A percentile compares a stretch with the other conserved stretches of the same genome.
phyloP scores from a whole-genome alignment of 177 flowering plant species.

The Vitis hybrid region DNA sequence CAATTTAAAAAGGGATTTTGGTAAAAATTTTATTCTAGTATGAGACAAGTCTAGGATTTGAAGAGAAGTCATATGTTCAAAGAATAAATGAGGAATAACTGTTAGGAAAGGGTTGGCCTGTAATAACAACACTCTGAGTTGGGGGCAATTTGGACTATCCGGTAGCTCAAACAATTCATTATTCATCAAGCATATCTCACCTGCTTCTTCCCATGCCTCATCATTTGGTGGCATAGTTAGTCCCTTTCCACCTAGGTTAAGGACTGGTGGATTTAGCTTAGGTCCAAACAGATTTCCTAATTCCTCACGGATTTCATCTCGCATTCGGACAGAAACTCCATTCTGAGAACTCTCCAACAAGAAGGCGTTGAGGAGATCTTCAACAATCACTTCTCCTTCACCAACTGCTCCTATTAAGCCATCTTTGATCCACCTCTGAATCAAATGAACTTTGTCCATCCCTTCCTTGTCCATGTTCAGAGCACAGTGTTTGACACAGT shows the following conservation, averaged over 20 bases:
- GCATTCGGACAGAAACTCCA: background rate
- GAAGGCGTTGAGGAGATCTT: too few species aligned
- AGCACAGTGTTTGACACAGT: background rate
- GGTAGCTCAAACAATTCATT: background rate
- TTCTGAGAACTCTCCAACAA: too few species aligned
- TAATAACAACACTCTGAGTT: too few species aligned
- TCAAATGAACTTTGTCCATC: background rate
- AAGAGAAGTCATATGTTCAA: conserved; percentile 1
- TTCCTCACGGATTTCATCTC: background rate
- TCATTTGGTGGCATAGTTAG: conserved; percentile 3
- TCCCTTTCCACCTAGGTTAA: background rate
- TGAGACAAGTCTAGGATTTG: background rate
- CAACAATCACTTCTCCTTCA: too few species aligned
- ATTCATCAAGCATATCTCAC: conserved; percentile 1
- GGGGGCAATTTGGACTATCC: too few species aligned
- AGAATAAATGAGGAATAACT: too few species aligned
- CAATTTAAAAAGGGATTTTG: background rate
- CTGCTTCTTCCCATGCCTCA: background rate
- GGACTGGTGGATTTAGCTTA: too few species aligned
- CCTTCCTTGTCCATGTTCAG: background rate
- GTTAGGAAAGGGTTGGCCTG: too few species aligned
- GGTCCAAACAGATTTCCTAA: background rate
- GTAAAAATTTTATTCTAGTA: conserved; percentile 1
- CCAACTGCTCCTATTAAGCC: too few species aligned
- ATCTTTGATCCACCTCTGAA: background rate